Evolutionary conservation across 2,329 filamentous ascomycete genomes (phyloP).

Genomic region (Zasmidium citrigriseum): DNA sequence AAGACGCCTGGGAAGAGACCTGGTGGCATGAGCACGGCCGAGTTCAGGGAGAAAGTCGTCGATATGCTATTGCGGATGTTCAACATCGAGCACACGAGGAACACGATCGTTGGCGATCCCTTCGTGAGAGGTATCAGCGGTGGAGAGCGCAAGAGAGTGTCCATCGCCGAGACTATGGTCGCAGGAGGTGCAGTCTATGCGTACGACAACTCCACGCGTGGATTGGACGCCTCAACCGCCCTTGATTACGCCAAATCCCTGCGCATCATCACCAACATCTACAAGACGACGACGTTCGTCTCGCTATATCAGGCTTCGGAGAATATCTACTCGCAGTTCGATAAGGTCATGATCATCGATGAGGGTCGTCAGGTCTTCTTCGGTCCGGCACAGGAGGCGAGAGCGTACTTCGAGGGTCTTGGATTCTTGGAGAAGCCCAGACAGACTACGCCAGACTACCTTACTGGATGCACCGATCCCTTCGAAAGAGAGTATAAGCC

Average conservation of each 20-base stretch:
- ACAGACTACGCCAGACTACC: slow-evolving; percentile 78
- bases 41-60: slow-evolving; percentile 76
- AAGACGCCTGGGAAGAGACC: slow-evolving; percentile 82
- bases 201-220: slow-evolving; percentile 52
- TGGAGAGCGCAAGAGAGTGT: slow-evolving; percentile 52
- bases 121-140: slow-evolving; percentile 72
- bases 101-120: slow-evolving; percentile 81
- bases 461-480: slow-evolving; percentile 81
- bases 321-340: slow-evolving; percentile 75
- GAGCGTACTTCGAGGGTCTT: slow-evolving; percentile 73
- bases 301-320: slow-evolving; percentile 85
- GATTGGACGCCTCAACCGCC: slow-evolving; percentile 51
- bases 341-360: slow-evolving; percentile 83
- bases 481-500: slow-evolving; percentile 76
- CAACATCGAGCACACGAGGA: slow-evolving; percentile 84
- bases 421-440: slow-evolving; percentile 74
- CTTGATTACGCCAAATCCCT: slow-evolving; percentile 52
- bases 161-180: slow-evolving; percentile 52
- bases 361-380: slow-evolving; percentile 75
- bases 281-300: slow-evolving; percentile 81
- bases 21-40: slow-evolving; percentile 67
- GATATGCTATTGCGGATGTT: slow-evolving; percentile 83
- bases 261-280: slow-evolving; percentile 72
- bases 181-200: slow-evolving; percentile 41
- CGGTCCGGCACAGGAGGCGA: slow-evolving; percentile 66